Evolutionary conservation across 2,329 filamentous ascomycete species (phyloP), one percentile per base, ranked within the genome.

Genomic region (Penicillium sp.): DNA sequence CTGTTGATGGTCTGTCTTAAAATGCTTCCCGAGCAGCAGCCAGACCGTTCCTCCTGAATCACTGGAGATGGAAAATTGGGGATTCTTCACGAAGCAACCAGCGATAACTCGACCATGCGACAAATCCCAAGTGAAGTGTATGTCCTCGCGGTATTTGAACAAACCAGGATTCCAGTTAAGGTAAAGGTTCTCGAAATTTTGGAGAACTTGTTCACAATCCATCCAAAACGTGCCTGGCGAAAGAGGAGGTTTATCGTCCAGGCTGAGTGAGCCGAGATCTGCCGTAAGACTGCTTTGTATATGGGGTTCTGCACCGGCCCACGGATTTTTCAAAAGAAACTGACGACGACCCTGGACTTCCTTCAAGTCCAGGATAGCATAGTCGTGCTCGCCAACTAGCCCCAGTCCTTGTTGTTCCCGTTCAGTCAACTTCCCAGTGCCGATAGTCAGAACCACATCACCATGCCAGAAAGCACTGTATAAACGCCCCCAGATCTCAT

Each of bases 171-270:
- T 97, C 94, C 94, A 99, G 74, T 97, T 99, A 53, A 99, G 80
- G 72, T 97, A 99, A 63, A 99, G 85, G 18, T 92, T 96, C 71
- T 97, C 92, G 61, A 97, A 99, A 69, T 96, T 87, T 67, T 96
- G 92, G 35, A 90, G 83, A 4, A 97, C 86, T 61, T 92, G 89
- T 64, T 96, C 89, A 29, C 94, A 85, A 24, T 88, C 86, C 76
- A 97, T 95, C 93, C 94, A 97, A 69, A 96, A 95, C 1, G 89
- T 90, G n/a, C 92, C 91, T 0, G 88, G 87, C 29, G 72, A 67
- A 20, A 75, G 66, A 22, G 66, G 61, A 6, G 66, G 64, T 58
- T 51, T 51, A 16, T 26, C 34, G n/a, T 31, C 20, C 16, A 56
- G 50, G 62, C 56, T 2, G 29, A 56, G 52, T 62, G 59, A 11